Conservation (phyloP, 2,329 filamentous ascomycete species). For the Fusarium dlaminii region DNA sequence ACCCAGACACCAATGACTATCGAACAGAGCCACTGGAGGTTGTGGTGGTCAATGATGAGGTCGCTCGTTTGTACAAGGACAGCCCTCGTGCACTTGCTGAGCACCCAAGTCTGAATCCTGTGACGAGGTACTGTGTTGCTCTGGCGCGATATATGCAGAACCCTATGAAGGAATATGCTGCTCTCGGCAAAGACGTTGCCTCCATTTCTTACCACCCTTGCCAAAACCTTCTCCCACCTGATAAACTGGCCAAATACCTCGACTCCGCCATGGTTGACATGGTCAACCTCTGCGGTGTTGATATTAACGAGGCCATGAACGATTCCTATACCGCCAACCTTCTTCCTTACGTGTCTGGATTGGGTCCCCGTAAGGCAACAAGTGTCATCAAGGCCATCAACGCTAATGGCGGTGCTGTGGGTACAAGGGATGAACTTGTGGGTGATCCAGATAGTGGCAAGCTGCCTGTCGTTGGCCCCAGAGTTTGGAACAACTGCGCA, state of each 20-base stretch:
- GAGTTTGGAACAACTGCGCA: conserved; percentile 96
- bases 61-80: conserved; percentile 94
- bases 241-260: conserved; percentile 85
- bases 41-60: conserved; percentile 93
- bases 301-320: conserved; percentile 89
- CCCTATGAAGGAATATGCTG: conserved; percentile 95
- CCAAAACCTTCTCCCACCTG: conserved; percentile 86
- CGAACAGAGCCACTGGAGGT: conserved; percentile 85
- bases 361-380: conserved; percentile 91
- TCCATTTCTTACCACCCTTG: conserved; percentile 90
- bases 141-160: conserved; percentile 93
- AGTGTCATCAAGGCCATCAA: conserved; percentile 81
- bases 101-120: conserved; percentile 79
- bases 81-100: conserved; percentile 82
- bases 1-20: conserved; percentile 78
- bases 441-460: conserved; percentile 85
- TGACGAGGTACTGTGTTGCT: conserved; percentile 89
- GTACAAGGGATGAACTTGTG: conserved; percentile 85
- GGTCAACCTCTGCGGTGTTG: conserved; percentile 95
- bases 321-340: conserved; percentile 87
- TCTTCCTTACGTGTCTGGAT: conserved; percentile 87
- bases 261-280: conserved; percentile 99
- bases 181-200: conserved; percentile 85
- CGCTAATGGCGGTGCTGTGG: conserved; percentile 86
- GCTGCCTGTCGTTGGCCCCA: conserved; percentile 82